Base-by-base conservation (phyloP, 23 red algal species). In the Gracilariopsis chorda region DNA sequence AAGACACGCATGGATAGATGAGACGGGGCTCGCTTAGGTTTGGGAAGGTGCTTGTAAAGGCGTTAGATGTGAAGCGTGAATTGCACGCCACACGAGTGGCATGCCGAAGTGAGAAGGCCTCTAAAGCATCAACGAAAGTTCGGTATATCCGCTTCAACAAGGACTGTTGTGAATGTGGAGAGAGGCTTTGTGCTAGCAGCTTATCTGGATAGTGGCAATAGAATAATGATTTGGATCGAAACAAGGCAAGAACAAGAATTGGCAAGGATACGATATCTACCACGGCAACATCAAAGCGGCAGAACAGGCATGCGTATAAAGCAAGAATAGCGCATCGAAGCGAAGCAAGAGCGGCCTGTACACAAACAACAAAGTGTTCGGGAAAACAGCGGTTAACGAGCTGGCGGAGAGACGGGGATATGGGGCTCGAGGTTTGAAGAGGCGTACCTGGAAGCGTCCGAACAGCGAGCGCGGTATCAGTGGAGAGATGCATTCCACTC, bases 171-270 rank as follows among this genome's bases (percentile, higher is more conserved):
- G 85, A 73, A 49, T 60, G 61, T 20, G 68, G 78, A 42, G 39
- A 25, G 39, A 95, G 62, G 36, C 74, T 77, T 29, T 56, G 73
- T 28, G 77, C 97, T 16, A 99, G 80, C 25, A 94, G 78, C 40
- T 68, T 48, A 60, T 99, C 97, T 13, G 97, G 97, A 62, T 94
- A 99, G 71, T 99, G 97, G 57, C 97, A 99, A 34, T 99, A 99
- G 40, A 95, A 99, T 16, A 95, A 20, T 2, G 74, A 52, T 24
- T 91, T 61, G 44, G 84, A 73, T 16, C 96, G 68, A 58, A 91
- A 92, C 8, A 92, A n/a, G 3, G 79, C 76, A 37, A 99, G 79
- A 32, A 99, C 20, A 1, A 99, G 8, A 16, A 94, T 34, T 33
- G 97, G 97, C 16, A 86, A 49, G 3, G 97, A 90, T 24, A 99